Base-by-base conservation (phyloP, 495 filamentous ascomycete species). In the Aspergillus ostianus region DNA sequence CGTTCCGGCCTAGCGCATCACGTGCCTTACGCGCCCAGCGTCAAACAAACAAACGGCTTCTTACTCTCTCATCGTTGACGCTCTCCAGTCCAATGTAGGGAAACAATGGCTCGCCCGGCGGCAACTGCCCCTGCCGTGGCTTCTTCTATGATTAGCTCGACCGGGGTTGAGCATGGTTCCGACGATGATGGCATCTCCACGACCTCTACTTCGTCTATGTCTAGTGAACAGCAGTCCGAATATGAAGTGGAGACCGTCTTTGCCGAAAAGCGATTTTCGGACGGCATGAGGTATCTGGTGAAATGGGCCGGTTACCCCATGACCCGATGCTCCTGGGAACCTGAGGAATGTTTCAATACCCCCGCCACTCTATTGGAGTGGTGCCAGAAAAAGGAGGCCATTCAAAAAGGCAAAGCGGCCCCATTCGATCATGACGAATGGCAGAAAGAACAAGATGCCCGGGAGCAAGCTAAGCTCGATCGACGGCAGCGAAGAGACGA, bases 241-340 rank as follows among this genome's bases (percentile, higher is more conserved):
- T 83, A 81, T 54, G 70, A 73, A 6, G 71, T 84, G 3, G 79
- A 81, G 51, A 63, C 63, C 3, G 73, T 82, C 46, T 67, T 79
- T 6, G 82, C 82, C 10, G 83, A 90, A 64, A 68, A 73, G 10
- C 61, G 44, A 3, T 60, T 54, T 3, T n/a, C 68, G 0, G 74
- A 83, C 8, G 73, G 69, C 9, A 63, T 68, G 21, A 72, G 63
- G 58, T 92, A 87, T 64, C 76, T 92, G 3, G 80, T 91, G 32
- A 78, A 82, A 59, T 93, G 90, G 90, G 77, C 77, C 23, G 80
- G 75, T n/a, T 92, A 89, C 58, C 70, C 76, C 1, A 51, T 85
- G 9, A 59, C 84, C 13, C 67, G 84, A 50, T 75, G 81, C 53
- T 85, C 82, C 3, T 92, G 88, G 89, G 87, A 91, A 60, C 84